These are phyloP conservation scores for Chernovozyma aurita DNA, from an alignment of 1,139 yeast genomes.

Conservation along the genomic window DNA sequence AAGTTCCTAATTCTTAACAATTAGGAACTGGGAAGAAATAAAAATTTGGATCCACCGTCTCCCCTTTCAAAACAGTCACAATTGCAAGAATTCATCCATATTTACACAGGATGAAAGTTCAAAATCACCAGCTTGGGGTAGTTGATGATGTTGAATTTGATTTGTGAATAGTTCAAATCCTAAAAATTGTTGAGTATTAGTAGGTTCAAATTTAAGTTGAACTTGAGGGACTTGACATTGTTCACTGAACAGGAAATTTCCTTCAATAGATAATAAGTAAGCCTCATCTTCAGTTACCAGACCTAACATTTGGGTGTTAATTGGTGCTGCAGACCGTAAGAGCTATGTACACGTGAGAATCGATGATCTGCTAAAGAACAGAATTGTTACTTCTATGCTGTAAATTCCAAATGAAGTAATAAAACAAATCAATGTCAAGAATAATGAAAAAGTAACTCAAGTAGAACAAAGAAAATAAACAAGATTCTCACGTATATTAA, in stretches of 20 bases:
- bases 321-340: slow-evolving; percentile 42
- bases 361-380: slow-evolving; percentile 3
- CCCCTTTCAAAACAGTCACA: slow-evolving; percentile 13
- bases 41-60: no score
- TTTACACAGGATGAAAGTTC: slow-evolving; percentile 15
- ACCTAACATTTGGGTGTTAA: slow-evolving; percentile 26
- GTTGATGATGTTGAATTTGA: slow-evolving; percentile 4
- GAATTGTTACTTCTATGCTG: slow-evolving; percentile 36
- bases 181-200: background rate
- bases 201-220: background rate
- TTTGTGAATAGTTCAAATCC: background rate
- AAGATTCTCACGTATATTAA: slow-evolving; percentile 24
- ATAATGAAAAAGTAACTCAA: no score
- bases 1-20: no score
- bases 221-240: background rate
- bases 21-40: no score
- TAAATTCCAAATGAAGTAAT: slow-evolving; percentile 15
- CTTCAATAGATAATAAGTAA: slow-evolving; percentile 3
- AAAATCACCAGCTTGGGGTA: slow-evolving; percentile 7
- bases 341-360: slow-evolving; percentile 11
- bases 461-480: background rate
- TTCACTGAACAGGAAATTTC: background rate
- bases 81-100: slow-evolving; percentile 27
- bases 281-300: slow-evolving; percentile 7
- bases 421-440: no score